Percentiles rank a stretch among this genome's conserved stretches.
phyloP scores from a whole-genome alignment of 2,329 filamentous ascomycete genomes.

The Bipolaris oryzae region DNA sequence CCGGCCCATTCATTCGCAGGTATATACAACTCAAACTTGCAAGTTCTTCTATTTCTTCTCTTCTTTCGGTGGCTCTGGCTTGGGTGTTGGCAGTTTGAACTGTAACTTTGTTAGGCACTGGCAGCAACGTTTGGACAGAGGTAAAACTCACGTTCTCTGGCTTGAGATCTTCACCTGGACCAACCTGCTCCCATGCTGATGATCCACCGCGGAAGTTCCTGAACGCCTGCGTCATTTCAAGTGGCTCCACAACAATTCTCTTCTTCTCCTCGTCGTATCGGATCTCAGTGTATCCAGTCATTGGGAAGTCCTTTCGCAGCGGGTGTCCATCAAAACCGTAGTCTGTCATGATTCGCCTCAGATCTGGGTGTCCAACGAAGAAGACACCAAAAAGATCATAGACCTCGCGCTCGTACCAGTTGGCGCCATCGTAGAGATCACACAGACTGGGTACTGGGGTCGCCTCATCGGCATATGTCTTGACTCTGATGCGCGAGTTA shows the following conservation, averaged over 20 bases:
- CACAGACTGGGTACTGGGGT: conserved; percentile 90
- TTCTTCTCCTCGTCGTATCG: conserved; percentile 99
- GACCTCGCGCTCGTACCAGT: conserved; percentile 98
- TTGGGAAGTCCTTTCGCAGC: conserved; percentile 94
- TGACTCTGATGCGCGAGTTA: conserved; percentile 95
- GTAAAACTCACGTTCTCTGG: conserved; percentile 65
- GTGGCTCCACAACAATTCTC: conserved; percentile 94
- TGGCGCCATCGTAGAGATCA: conserved; percentile 87
- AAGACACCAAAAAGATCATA: conserved; percentile 98
- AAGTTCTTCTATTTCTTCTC: conserved; percentile 78
- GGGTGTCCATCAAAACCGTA: conserved; percentile 99
- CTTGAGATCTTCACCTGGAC: conserved; percentile 74
- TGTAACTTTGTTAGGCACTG: conserved; percentile 37
- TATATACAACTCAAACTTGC: conserved; percentile 50
- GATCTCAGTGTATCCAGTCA: conserved; percentile 98
- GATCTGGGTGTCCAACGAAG: conserved; percentile 92
- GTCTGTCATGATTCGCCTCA: conserved; percentile 98
- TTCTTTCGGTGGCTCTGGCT: conserved; percentile 84
- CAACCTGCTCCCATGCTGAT: conserved; percentile 69
- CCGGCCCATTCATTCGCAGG: conserved; percentile 36
- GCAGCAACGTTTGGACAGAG: neutral
- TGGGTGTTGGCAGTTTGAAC: conserved; percentile 94
- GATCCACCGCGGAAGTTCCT: conserved; percentile 93
- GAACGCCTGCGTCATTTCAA: conserved; percentile 98
- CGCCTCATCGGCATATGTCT: conserved; percentile 97